Conservation (phyloP, 2,329 filamentous ascomycete genomes). For the Penicillium sp. region DNA sequence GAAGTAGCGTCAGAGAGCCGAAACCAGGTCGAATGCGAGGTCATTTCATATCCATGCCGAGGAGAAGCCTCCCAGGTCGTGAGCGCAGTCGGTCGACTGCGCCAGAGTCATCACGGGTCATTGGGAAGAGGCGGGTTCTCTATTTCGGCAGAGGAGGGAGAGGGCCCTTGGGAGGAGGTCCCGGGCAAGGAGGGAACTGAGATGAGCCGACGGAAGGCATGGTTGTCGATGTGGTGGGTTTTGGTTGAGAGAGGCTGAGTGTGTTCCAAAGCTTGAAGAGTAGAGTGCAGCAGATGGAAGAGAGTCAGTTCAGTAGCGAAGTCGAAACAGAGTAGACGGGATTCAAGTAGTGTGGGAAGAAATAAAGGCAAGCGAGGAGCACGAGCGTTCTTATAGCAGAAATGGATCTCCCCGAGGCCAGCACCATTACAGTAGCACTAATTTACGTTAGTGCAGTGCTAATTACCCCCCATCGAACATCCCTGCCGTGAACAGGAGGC, state of each 20-base stretch:
- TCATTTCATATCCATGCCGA: slow-evolving; percentile 35
- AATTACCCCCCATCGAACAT: slow-evolving; percentile 20
- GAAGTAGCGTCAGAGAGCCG: slow-evolving; percentile 24
- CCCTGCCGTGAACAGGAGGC: slow-evolving; percentile 31
- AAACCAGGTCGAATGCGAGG: slow-evolving; percentile 27
- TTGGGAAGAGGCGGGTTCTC: slow-evolving; percentile 25
- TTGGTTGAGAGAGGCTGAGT: background rate
- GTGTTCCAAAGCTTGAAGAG: background rate
- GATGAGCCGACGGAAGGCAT: slow-evolving; percentile 39
- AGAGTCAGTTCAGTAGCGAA: no score
- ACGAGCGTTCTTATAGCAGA: slow-evolving; percentile 19
- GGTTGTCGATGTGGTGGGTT: slow-evolving; percentile 10
- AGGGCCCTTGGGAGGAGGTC: slow-evolving; percentile 40
- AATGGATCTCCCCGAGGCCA: slow-evolving; percentile 6
- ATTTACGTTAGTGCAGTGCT: slow-evolving; percentile 18
- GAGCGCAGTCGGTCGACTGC: slow-evolving; percentile 22
- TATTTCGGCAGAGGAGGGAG: slow-evolving; percentile 41
- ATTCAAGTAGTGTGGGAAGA: background rate
- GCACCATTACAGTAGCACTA: slow-evolving; percentile 13
- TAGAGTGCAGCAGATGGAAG: background rate
- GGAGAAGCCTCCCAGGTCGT: slow-evolving; percentile 21
- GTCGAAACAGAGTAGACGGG: background rate
- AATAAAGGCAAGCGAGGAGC: slow-evolving; percentile 7
- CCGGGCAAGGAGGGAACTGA: slow-evolving; percentile 41
- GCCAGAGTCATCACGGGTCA: slow-evolving; percentile 34